Base-by-base conservation (phyloP, 148 eudicot species). In the Persicaria tinctoria region DNA sequence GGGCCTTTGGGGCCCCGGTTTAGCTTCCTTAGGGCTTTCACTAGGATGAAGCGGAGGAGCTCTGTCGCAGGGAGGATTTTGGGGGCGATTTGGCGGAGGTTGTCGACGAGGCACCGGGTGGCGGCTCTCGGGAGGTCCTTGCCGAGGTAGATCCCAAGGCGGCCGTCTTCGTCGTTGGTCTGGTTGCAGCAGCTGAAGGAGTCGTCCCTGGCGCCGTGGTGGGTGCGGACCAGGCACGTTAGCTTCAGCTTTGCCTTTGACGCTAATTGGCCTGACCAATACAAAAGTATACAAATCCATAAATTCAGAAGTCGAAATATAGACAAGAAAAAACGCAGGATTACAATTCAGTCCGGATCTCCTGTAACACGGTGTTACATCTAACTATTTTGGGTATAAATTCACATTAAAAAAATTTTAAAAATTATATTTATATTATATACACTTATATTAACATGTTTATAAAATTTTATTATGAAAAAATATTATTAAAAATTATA, bases 101-200 rank as follows among this genome's bases (percentile, higher is more conserved):
- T 92, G 9, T 88, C 89, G 23, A 80, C 81, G 50, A 92, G 81
- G 12, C 85, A 86, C 0, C 87, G 80, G 0, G 92, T 82, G 16
- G 94, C 97, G 20, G 88, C 79, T 73, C 81, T 83, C 0, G 92
- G 89, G 0, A 92, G 92, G 72, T 73, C 77, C 75, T 88, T 92
- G 8, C 82, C 86, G 23, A 91, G 86, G 79, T 83, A 83, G 72
- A 92, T 84, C 57, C 97, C 97, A 3, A 74, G 13, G 32, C 72
- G 59, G 7, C 92, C 94, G 8, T 77, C 68, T 3, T 86, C 85
- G 59, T 92, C 97, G 62, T 90, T 91, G 55, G 48, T 84, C 66
- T 92, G 97, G 38, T 78, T 51, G 83, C 97, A 92, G 47, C 94
- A 86, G 14, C 69, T 76, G 44, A 83, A 87, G 0, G 94, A 79